Evolutionary conservation across 345 rosid species (phyloP), one percentile per base, ranked within the genome.

Genomic region (Aegle marmelos): DNA sequence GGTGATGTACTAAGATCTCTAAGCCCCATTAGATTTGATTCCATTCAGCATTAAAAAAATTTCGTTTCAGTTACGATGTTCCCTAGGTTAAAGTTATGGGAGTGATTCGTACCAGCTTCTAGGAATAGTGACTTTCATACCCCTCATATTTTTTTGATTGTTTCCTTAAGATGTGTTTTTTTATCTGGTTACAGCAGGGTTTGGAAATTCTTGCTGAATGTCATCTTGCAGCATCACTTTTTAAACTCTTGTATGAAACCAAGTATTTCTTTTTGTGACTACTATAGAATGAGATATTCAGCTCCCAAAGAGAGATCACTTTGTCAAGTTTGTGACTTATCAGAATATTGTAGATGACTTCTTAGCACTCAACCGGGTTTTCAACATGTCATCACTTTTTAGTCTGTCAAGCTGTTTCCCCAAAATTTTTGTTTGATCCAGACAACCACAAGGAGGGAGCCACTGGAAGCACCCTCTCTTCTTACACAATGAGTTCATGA

Each of bases 141-240:
- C 30, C 63, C 27, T 2, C 54, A 16, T 36, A 62, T 63, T 22
- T 28, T 27, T 62, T 7, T 70, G 4, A 22, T 70, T 56, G 16
- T 62, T 36, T 75, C 63, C 28, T 27, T 75, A 37, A 74, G 58
- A 50, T 68, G 41, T 48, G 13, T 69, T 17, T 72, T 70, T 63
- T 63, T 63, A 36, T 54, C 4, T 56, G 19, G 48, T 17, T 24
- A 27, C 70, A 53, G n/a, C 9, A 57, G 34, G 10, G 39, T 30
- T 27, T 19, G 7, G 22, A 39, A 71, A 28, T 33, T 17, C 36
- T 53, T 62, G 34, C 58, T 25, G 50, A 13, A 31, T 33, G 73
- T 25, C 10, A 5, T 48, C 24, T 27, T 27, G 28, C 10, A n/a
- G 14, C 34, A 25, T 69, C 10, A 25, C n/a, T 22, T 4, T 4